Evolutionary conservation across 1,284 basidiomycete genomes (phyloP).

Genomic region (Tausonia pullulans): DNA sequence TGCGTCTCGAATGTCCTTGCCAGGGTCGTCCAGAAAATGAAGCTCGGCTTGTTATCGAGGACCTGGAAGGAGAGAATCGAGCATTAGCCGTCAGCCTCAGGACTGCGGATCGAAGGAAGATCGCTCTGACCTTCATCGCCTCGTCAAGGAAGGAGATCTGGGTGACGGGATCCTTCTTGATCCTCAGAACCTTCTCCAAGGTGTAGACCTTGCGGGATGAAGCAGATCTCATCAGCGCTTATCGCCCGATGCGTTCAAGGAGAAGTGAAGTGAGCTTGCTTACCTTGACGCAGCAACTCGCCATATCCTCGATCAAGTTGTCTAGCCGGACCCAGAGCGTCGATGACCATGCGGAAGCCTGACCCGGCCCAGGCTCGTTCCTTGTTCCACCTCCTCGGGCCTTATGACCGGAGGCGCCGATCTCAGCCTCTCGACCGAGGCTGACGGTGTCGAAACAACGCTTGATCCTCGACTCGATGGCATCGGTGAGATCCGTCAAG

Average conservation of each 20-base stretch:
- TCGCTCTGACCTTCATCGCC: constrained; percentile 60
- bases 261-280: constrained; percentile 15
- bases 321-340: constrained; percentile 76
- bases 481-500: constrained; percentile 67
- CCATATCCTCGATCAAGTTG: constrained; percentile 73
- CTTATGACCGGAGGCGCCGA: constrained; percentile 34
- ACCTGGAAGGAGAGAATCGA: constrained; percentile 38
- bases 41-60: constrained; percentile 79
- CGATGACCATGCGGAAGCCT: constrained; percentile 58
- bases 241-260: not conserved
- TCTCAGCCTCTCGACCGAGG: constrained; percentile 26
- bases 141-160: constrained; percentile 78
- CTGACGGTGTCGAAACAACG: constrained; percentile 64
- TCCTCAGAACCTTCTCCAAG: constrained; percentile 78
- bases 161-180: constrained; percentile 71
- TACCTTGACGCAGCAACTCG: constrained; percentile 80
- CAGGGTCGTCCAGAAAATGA: constrained; percentile 79
- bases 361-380: constrained; percentile 72
- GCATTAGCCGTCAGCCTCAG: not conserved
- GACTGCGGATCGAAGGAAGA: not conserved
- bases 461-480: constrained; percentile 67
- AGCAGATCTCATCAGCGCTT: not conserved
- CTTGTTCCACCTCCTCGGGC: not conserved
- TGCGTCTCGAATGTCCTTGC: constrained; percentile 67
- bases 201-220: constrained; percentile 60